Percentiles rank a stretch among this genome's conserved stretches.
Evolutionary conservation across 2,329 filamentous ascomycete species (phyloP).

Genomic region (Xylariales sp.): DNA sequence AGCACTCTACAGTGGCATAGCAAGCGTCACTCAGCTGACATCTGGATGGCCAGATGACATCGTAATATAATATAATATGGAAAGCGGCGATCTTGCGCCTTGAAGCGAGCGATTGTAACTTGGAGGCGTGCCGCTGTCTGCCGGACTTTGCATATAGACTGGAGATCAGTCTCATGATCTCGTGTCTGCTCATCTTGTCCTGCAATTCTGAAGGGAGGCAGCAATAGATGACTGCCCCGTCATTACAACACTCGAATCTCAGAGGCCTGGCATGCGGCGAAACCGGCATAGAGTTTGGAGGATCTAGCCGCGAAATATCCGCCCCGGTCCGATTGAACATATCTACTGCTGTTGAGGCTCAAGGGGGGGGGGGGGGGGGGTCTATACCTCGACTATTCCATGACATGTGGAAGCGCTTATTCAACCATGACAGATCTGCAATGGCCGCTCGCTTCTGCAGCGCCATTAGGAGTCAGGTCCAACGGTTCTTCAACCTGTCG

Average conservation of each 20-base stretch:
- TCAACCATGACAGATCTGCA: background rate
- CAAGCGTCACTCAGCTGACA: background rate
- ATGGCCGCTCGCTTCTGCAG: background rate
- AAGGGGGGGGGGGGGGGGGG: no score
- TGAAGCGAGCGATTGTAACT: background rate
- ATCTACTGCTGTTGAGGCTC: no score
- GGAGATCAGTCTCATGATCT: no score
- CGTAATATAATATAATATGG: background rate
- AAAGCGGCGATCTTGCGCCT: background rate
- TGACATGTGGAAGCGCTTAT: no score
- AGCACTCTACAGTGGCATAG: background rate
- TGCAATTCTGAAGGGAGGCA: no score
- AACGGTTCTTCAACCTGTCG: background rate
- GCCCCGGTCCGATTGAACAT: background rate
- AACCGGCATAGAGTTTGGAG: no score
- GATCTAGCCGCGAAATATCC: background rate
- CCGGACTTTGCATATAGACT: background rate
- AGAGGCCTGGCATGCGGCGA: no score
- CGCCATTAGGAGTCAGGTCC: background rate
- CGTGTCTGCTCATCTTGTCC: no score
- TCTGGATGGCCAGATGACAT: background rate
- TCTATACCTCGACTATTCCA: no score
- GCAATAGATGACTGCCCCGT: no score
- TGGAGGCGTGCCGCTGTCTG: background rate
- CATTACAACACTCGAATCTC: no score